Conservation (phyloP, 1,284 basidiomycete species). For the Trichosporon coremiiforme region DNA sequence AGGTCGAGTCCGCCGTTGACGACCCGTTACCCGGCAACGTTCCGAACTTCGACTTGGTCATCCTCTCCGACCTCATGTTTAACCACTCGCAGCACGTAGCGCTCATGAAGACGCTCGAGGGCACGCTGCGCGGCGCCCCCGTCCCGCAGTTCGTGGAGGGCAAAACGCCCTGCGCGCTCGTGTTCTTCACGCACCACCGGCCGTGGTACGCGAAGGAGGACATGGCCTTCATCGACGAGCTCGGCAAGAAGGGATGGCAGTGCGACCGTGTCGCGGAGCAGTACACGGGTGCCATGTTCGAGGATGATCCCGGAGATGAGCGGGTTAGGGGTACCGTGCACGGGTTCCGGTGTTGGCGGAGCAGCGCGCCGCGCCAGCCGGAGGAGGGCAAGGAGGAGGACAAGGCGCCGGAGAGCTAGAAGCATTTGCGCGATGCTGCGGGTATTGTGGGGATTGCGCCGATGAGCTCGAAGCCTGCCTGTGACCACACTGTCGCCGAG, state of each 20-base stretch:
- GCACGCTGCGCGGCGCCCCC: slow-evolving; percentile 52
- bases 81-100: slow-evolving; percentile 72
- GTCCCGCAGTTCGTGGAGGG: slow-evolving; percentile 35
- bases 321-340: slow-evolving; percentile 63
- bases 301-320: slow-evolving; percentile 77
- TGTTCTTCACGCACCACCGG: slow-evolving; percentile 91
- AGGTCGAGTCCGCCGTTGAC: slow-evolving; percentile 10
- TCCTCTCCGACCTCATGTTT: slow-evolving; percentile 78
- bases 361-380: not conserved
- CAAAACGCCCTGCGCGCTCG: slow-evolving; percentile 66
- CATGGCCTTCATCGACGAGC: slow-evolving; percentile 72
- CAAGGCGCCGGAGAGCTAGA: not conserved
- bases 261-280: slow-evolving; percentile 73
- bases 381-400: not conserved
- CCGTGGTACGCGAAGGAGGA: slow-evolving; percentile 82
- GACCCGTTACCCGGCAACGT: not conserved
- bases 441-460: not conserved
- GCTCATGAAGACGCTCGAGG: slow-evolving; percentile 73
- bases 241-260: slow-evolving; percentile 65
- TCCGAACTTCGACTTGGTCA: slow-evolving; percentile 70
- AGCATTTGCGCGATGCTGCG: no score
- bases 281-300: slow-evolving; percentile 79
- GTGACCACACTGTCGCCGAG: not conserved
- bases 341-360: slow-evolving; percentile 57
- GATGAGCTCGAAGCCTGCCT: not conserved